Conservation (phyloP, 495 filamentous ascomycete genomes). For the Amphirosellinia nigrospora region DNA sequence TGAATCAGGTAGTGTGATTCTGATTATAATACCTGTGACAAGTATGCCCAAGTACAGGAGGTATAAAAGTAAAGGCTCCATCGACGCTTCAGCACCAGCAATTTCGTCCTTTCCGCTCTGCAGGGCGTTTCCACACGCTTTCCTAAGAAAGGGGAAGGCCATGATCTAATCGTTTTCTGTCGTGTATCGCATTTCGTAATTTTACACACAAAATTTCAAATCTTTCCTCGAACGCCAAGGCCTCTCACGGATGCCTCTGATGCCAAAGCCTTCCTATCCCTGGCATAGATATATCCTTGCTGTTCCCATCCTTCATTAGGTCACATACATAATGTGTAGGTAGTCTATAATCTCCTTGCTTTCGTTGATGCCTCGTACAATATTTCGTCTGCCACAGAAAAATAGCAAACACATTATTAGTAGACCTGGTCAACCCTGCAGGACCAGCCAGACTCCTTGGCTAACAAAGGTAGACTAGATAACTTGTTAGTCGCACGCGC, state of each 20-base stretch:
- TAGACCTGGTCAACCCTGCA: slow-evolving; percentile 55
- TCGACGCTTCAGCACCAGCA: not conserved
- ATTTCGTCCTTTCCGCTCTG: not conserved
- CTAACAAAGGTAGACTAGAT: slow-evolving; percentile 52
- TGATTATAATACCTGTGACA: not conserved
- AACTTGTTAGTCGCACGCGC: slow-evolving; percentile 44
- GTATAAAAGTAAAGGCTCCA: not conserved
- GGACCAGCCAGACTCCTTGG: slow-evolving; percentile 54
- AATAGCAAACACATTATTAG: slow-evolving; percentile 30
- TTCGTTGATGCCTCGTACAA: slow-evolving; percentile 6
- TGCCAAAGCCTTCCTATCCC: slow-evolving; percentile 9
- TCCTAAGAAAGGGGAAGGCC: not conserved
- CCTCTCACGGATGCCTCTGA: slow-evolving; percentile 4
- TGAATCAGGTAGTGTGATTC: not conserved
- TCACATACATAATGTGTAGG: slow-evolving; percentile 8
- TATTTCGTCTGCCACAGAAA: not conserved
- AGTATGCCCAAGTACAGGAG: not conserved
- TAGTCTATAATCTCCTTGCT: slow-evolving; percentile 17
- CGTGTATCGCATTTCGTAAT: slow-evolving; percentile 17
- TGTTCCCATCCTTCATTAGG: slow-evolving; percentile 3
- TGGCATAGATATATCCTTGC: slow-evolving; percentile 14
- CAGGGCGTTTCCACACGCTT: not conserved
- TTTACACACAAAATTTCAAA: slow-evolving; percentile 8
- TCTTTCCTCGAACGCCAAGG: slow-evolving; percentile 26
- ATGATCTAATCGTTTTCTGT: slow-evolving; percentile 17